Evolutionary conservation across 2,329 filamentous ascomycete species (phyloP), one percentile per base, ranked within the genome.

Genomic region (Exserohilum rostratum): DNA sequence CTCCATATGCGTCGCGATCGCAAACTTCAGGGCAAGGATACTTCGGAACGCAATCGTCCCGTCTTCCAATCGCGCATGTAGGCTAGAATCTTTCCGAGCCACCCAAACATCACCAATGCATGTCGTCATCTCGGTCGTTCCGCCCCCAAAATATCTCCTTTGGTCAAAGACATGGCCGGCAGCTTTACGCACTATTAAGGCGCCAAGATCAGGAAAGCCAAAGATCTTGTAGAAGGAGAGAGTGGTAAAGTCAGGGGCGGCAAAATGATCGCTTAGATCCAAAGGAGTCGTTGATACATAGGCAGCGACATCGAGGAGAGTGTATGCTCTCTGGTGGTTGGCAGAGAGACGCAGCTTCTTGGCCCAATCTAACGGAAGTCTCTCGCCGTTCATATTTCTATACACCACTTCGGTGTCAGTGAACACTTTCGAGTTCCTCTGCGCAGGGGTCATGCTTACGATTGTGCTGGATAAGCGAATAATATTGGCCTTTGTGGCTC

Each of bases 151-250:
- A 66, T 88, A 90, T 56, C 78, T 82, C 35, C 85, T 78, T 17
- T 81, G 50, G 79, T 76, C 46, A 78, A 80, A 38, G 83, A 79
- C 47, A 35, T 82, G 73, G 2, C 84, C 85, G 3, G 89, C 85
- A 13, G 84, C 80, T 61, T 90, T 93, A 22, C 89, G 86, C 5
- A 98, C 86, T 15, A 98, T 86, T 50, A 98, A 77, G 1, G 87
- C 92, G 1, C 93, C 93, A 1, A 98, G 80, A 69, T 97, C 90
- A 0, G 93, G 93, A 61, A 96, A 97, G 1, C 93, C 93, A 72
- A 97, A 98, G 12, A 96, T 93, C 73, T 98, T 98, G 77, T 97
- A 96, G 62, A 98, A 88, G 69, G 93, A 97, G 25, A 97, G 68
- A 0, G 90, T 87, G 0, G 85, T 86, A 60, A 97, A 97, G 71